These are phyloP conservation scores for Calonectria henricotiae DNA, from an alignment of 2,329 filamentous ascomycete genomes.

Conservation along the genomic window DNA sequence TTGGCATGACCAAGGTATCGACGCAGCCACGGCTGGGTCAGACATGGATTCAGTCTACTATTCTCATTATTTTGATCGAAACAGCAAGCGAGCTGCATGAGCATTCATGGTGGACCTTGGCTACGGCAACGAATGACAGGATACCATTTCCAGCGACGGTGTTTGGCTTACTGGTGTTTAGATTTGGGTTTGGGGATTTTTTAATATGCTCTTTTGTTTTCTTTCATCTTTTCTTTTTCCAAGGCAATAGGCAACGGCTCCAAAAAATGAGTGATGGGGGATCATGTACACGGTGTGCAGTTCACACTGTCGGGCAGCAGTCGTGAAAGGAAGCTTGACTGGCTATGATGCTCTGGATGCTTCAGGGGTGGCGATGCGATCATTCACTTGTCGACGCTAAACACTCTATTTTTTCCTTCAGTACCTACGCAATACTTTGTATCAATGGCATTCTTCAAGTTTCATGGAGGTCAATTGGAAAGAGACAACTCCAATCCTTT, in stretches of 20 bases:
- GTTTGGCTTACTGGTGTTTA: conserved; percentile 25
- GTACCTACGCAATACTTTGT: conserved; percentile 22
- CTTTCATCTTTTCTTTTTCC: conserved; percentile 5
- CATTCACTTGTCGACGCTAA: conserved; percentile 1
- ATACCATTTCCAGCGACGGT: conserved; percentile 6
- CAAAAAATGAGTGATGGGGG: conserved; percentile 17
- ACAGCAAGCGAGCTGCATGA: conserved; percentile 29
- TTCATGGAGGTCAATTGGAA: conserved; percentile 27
- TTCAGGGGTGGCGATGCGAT: conserved; percentile 9
- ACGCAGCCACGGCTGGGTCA: conserved; percentile 41
- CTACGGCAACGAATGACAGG: conserved; percentile 2
- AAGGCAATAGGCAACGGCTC: conserved; percentile 29
- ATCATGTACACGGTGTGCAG: conserved; percentile 33
- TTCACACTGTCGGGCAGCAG: conserved; percentile 25
- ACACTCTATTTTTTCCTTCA: conserved; percentile 10
- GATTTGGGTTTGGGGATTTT: not conserved
- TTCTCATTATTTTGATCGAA: conserved; percentile 36
- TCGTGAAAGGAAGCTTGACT: conserved; percentile 9
- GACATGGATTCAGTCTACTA: conserved; percentile 46
- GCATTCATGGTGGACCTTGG: not conserved
- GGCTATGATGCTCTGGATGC: conserved; percentile 7
- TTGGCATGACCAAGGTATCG: conserved; percentile 50
- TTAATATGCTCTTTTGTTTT: not conserved
- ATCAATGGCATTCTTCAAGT: conserved; percentile 11
- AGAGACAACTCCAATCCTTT: conserved; percentile 6